Evolutionary conservation across 768 basidiomycete species (phyloP).

Genomic region (Roridomyces roridus): DNA sequence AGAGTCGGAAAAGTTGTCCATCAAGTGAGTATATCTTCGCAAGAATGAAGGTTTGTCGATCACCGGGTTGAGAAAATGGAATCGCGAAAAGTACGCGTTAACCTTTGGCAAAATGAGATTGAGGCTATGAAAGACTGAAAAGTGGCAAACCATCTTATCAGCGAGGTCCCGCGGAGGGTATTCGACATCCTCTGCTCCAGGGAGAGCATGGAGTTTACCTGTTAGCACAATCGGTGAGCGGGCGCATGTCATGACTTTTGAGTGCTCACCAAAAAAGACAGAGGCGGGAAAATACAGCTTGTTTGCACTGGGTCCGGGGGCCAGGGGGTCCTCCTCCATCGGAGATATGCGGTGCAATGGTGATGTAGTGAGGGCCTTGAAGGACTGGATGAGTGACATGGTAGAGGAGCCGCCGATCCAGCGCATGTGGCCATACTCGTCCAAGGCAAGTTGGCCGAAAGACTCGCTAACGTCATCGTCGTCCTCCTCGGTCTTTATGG

Average conservation of each 20-base stretch:
- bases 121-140: conserved; percentile 22
- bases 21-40: conserved; percentile 70
- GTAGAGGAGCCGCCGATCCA: conserved; percentile 94
- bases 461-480: conserved; percentile 83
- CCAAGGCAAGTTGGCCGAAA: conserved; percentile 86
- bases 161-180: conserved; percentile 85
- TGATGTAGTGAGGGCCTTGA: conserved; percentile 75
- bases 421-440: conserved; percentile 89
- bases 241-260: too few species aligned
- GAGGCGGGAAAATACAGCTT: conserved; percentile 89
- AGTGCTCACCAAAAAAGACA: conserved; percentile 71
- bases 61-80: conserved; percentile 89
- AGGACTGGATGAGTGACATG: conserved; percentile 91
- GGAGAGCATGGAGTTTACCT: conserved; percentile 75
- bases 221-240: too few species aligned
- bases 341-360: conserved; percentile 81
- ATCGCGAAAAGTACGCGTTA: conserved; percentile 84
- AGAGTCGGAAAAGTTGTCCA: conserved; percentile 69
- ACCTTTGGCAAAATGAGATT: conserved; percentile 56
- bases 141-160: conserved; percentile 74
- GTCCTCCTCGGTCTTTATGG: conserved; percentile 63
- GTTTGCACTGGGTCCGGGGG: conserved; percentile 80
- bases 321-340: conserved; percentile 83
- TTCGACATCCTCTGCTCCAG: conserved; percentile 85
- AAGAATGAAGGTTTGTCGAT: conserved; percentile 88